Percentiles rank a stretch among this genome's conserved stretches.
Evolutionary conservation across 108 stramenopile genomes (phyloP).

Genomic region (Aurantiochytrium sp.): DNA sequence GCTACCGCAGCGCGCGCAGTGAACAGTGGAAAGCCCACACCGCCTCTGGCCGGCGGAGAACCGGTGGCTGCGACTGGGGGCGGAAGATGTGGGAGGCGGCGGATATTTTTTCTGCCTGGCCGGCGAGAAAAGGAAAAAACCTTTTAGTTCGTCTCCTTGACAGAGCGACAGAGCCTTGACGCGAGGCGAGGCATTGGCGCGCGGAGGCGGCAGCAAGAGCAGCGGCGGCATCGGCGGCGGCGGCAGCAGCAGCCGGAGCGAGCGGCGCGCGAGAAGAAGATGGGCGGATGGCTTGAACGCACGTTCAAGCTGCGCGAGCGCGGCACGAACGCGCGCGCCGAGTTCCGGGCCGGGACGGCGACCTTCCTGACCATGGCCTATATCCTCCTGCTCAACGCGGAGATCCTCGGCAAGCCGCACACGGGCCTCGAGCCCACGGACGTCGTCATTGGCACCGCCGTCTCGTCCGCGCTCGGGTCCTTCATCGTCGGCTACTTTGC

Average conservation of each 20-base stretch:
- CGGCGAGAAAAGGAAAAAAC: too few species aligned
- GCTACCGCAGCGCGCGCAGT: too few species aligned
- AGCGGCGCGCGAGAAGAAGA: neutral
- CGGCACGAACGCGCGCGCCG: conserved; percentile 29
- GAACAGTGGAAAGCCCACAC: too few species aligned
- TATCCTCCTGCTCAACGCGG: conserved; percentile 56
- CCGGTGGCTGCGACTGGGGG: too few species aligned
- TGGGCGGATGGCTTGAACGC: conserved; percentile 5
- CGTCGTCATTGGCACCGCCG: conserved; percentile 47
- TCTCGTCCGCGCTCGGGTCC: conserved; percentile 36
- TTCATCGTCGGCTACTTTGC: conserved; percentile 46
- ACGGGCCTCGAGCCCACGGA: conserved; percentile 41
- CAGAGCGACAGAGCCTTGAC: too few species aligned
- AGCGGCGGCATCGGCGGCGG: neutral
- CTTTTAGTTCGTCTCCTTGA: too few species aligned
- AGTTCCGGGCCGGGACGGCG: conserved; percentile 51
- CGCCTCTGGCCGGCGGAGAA: too few species aligned
- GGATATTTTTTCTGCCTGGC: too few species aligned
- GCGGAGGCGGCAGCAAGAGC: neutral
- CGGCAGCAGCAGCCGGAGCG: neutral
- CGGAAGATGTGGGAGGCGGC: too few species aligned
- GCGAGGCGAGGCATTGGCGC: too few species aligned
- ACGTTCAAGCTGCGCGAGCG: conserved; percentile 43
- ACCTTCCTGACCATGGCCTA: conserved; percentile 54
- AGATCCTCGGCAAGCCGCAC: conserved; percentile 40